Base-by-base conservation (phyloP, 306 rosid genomes). In the Mucuna pruriens region DNA sequence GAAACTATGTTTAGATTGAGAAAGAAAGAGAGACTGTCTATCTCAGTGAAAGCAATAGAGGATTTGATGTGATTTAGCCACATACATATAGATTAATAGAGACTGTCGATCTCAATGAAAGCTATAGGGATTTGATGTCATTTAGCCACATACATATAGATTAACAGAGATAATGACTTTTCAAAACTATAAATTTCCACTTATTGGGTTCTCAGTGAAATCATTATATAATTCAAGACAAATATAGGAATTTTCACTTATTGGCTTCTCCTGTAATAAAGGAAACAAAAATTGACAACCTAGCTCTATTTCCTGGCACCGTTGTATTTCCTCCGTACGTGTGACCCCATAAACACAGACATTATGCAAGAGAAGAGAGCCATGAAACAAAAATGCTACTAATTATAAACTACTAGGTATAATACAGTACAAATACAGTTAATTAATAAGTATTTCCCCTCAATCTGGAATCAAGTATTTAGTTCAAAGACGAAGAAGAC, bases 1-100 rank as follows among this genome's bases (percentile, higher is more conserved):
- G 23, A 67, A 74, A 55, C 73, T 11, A 20, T 20, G 60, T 76
- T 81, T 70, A 62, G 26, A 52, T 82, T 84, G 78, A 76, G 83
- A 71, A 83, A 54, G 26, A 31, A 82, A 38, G 68, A 64, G 60
- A 16, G 81, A 83, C 76, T 66, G 73, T 88, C 85, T 71, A 57
- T 29, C 69, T 62, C 23, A 31, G 17, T 4, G 77, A 86, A 71
- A 75, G 64, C 85, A 82, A 71, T 61, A 17, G 64, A 76, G 51
- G 62, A 69, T 79, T 66, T 71, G 69, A 8, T 55, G 67, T 73
- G 80, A 83, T 66, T 71, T 86, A 66, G 62, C 71, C 62, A 73
- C 65, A 74, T 46, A 4, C 46, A 80, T 29, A 60, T 45, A 44
- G 68, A 76, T 70, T 79, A 19, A 48, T 16, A 57, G n/a, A 71